Percentiles rank a stretch among this genome's conserved stretches.
phyloP scores from a whole-genome alignment of 495 filamentous ascomycete species.

The Neurospora africana region DNA sequence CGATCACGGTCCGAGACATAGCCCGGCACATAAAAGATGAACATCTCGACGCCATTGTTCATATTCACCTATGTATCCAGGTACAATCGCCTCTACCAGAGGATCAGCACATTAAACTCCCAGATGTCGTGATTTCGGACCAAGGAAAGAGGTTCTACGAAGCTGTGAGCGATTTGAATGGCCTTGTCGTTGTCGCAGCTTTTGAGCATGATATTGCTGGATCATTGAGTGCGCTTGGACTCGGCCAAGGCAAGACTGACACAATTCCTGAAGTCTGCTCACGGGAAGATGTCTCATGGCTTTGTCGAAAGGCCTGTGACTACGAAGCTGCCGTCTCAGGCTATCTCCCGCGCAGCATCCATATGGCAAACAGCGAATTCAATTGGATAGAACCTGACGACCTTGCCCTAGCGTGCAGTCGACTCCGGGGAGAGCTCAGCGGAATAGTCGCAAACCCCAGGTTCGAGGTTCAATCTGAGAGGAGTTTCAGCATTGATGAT shows the following conservation, averaged over 20 bases:
- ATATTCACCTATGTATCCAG: not conserved
- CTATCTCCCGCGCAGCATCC: slow-evolving; percentile 1
- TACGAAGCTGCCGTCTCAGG: slow-evolving; percentile 1
- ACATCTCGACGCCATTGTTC: slow-evolving; percentile 1
- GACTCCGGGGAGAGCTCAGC: not conserved
- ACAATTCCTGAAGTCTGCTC: not conserved
- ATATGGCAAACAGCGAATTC: slow-evolving; percentile 1
- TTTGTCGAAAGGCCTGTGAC: slow-evolving; percentile 1
- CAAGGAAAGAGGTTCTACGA: not conserved
- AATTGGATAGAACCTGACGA: not conserved
- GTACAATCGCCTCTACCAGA: slow-evolving; percentile 1
- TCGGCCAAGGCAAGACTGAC: not conserved
- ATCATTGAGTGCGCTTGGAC: not conserved
- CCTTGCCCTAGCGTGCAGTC: not conserved
- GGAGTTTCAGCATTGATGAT: not conserved
- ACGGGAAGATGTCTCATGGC: not conserved
- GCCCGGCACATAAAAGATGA: not conserved
- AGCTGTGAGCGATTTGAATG: slow-evolving; percentile 10
- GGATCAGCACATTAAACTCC: slow-evolving; percentile 1
- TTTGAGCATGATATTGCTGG: slow-evolving; percentile 3
- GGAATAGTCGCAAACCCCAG: not conserved
- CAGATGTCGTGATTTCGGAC: not conserved
- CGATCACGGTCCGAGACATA: not conserved
- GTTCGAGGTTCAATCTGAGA: not conserved
- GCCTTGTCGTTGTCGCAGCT: slow-evolving; percentile 6